Evolutionary conservation across 306 rosid species (phyloP).

Genomic region (Vachellia pachyceras): DNA sequence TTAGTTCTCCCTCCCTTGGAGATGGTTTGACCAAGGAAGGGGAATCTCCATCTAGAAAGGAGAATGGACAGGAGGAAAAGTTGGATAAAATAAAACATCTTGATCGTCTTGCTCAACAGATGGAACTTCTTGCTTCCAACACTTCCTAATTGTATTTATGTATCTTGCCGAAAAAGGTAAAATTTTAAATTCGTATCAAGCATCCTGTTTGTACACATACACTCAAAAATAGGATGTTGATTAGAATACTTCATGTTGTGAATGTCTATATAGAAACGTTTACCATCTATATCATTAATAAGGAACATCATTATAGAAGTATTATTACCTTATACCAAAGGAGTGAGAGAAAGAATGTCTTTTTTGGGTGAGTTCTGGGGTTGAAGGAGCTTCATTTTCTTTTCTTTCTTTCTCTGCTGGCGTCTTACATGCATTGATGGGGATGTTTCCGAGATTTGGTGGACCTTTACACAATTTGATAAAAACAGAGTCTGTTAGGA

Average conservation of each 20-base stretch:
- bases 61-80: constrained; percentile 55
- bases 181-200: constrained; percentile 35
- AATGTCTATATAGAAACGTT: constrained; percentile 27
- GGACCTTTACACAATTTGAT: background rate
- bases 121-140: constrained; percentile 66
- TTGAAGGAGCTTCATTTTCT: no score
- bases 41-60: constrained; percentile 45
- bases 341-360: background rate
- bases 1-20: constrained; percentile 47
- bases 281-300: constrained; percentile 29
- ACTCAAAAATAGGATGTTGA: background rate
- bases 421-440: background rate
- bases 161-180: constrained; percentile 61
- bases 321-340: background rate
- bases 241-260: background rate
- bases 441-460: background rate
- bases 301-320: constrained; percentile 3
- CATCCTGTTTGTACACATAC: constrained; percentile 43
- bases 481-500: constrained; percentile 8
- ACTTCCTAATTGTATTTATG: constrained; percentile 47
- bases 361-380: background rate
- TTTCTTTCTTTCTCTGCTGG: no score
- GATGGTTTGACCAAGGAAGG: constrained; percentile 49
- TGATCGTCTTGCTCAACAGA: constrained; percentile 65
- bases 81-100: constrained; percentile 54